Percentiles rank a stretch among this genome's conserved stretches.
Conservation (phyloP, 169 alveolate species). For the Eimeria maxima region DNA sequence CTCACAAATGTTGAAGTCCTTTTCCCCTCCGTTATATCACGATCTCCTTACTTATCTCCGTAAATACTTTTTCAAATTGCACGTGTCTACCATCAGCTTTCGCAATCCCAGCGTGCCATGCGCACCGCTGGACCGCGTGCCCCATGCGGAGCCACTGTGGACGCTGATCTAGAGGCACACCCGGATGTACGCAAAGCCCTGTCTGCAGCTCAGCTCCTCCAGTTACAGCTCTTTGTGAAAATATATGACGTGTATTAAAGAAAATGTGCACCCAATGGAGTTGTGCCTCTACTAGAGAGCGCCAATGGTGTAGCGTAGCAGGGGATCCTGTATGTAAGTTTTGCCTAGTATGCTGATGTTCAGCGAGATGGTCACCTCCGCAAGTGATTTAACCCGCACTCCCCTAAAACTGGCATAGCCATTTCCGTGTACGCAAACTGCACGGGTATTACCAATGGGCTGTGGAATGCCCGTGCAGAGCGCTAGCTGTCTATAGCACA, state of each 20-base stretch:
- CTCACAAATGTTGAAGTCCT: background rate
- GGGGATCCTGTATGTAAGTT: background rate
- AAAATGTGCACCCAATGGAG: background rate
- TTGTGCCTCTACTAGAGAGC: background rate
- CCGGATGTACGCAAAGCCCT: background rate
- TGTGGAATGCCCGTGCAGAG: too few relatives aligned
- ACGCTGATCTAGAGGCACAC: background rate
- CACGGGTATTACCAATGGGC: too few relatives aligned
- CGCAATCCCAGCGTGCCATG: background rate
- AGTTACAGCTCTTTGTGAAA: background rate
- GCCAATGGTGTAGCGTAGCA: background rate
- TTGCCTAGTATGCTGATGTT: background rate
- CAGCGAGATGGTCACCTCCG: background rate
- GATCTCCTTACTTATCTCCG: background rate
- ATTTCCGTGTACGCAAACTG: too few relatives aligned
- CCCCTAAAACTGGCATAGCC: background rate
- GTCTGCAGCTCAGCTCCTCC: background rate
- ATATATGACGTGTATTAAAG: background rate
- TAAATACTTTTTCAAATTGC: background rate
- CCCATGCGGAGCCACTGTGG: slow-evolving; percentile 21
- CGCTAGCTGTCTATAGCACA: too few relatives aligned
- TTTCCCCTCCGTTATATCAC: background rate
- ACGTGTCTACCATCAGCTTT: background rate
- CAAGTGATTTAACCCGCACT: background rate
- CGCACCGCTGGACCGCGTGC: slow-evolving; percentile 41